Evolutionary conservation across 768 basidiomycete species (phyloP).

Genomic region (Lepiota venenata): DNA sequence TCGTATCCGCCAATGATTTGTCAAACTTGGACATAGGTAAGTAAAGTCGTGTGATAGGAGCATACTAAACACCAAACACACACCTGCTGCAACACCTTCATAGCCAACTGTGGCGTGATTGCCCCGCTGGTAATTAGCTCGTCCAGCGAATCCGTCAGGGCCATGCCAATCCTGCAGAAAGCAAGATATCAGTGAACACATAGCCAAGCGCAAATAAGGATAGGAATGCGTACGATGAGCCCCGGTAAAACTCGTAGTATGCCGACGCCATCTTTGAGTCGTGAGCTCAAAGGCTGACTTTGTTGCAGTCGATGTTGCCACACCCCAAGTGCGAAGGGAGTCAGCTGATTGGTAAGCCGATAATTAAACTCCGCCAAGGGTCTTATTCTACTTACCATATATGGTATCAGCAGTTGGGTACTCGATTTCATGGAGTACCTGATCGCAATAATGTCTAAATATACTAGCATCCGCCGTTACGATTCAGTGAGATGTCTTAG

Average conservation of each 20-base stretch:
- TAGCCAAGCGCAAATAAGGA: constrained; percentile 18
- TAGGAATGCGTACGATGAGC: constrained; percentile 82
- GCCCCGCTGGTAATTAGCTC: constrained; percentile 96
- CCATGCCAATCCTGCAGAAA: constrained; percentile 84
- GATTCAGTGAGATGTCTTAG: too few relatives aligned
- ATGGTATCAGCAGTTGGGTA: too few relatives aligned
- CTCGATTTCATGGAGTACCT: too few relatives aligned
- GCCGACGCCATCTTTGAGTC: constrained; percentile 59
- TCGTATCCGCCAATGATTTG: constrained; percentile 89
- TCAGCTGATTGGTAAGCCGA: too few relatives aligned
- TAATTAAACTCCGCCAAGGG: too few relatives aligned
- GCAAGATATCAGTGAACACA: too few relatives aligned
- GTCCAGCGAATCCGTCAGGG: constrained; percentile 96
- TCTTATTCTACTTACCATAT: too few relatives aligned
- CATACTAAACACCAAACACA: constrained; percentile 3
- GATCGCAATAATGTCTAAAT: too few relatives aligned
- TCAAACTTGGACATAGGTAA: constrained; percentile 68
- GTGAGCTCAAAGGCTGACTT: too few relatives aligned
- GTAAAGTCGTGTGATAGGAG: background rate
- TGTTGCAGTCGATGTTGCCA: too few relatives aligned
- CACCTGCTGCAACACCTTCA: constrained; percentile 98
- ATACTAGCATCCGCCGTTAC: too few relatives aligned
- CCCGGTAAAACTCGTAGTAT: constrained; percentile 92
- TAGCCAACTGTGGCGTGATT: constrained; percentile 97
- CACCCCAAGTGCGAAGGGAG: too few relatives aligned